Evolutionary conservation across 2,329 filamentous ascomycete species (phyloP), one percentile per base, ranked within the genome.

Genomic region (Camillea tinctor): DNA sequence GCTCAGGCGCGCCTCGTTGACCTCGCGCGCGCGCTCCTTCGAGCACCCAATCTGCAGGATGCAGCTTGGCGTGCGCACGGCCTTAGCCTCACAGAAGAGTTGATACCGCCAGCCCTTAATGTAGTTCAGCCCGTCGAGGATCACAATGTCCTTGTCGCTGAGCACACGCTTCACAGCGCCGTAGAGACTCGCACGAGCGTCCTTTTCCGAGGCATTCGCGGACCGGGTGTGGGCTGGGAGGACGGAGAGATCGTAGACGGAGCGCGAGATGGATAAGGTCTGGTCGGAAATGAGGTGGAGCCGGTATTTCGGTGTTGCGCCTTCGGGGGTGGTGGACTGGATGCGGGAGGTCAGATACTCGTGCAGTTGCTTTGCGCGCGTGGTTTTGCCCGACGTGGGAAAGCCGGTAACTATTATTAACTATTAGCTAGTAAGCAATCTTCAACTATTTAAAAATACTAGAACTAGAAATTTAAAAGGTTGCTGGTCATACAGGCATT

Each of bases 61-160:
- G 69, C 89, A 93, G 74, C 85, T 90, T 2, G 89, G 85, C 3
- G 91, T 95, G 64, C 88, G 80, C 57, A 91, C 78, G 53, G 91
- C 91, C 76, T 95, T 95, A 44, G 91, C 87, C 76, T 95, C 91
- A 77, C 91, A 94, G 74, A 89, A 89, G 21, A 96, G 80, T 79
- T 96, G 91, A 73, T 96, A 96, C 54, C 92, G 83, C 85, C 91
- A 95, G 44, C 91, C 92, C 75, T 95, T 95, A 77, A 96, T 96
- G 76, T 95, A 96, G 75, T 95, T 95, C 61, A 91, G 78, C 1
- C 88, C 87, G 72, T 96, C 91, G 17, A 92, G 84, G 52, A 96
- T 85, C 56, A 95, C 90, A 60, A 96, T 87, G 70, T 92, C 89
- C 69, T 86, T 86, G 59, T 87, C 84, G 61, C 84, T 87, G 26